Evolutionary conservation across 495 filamentous ascomycete species (phyloP).

Genomic region (Penicillium salamii): DNA sequence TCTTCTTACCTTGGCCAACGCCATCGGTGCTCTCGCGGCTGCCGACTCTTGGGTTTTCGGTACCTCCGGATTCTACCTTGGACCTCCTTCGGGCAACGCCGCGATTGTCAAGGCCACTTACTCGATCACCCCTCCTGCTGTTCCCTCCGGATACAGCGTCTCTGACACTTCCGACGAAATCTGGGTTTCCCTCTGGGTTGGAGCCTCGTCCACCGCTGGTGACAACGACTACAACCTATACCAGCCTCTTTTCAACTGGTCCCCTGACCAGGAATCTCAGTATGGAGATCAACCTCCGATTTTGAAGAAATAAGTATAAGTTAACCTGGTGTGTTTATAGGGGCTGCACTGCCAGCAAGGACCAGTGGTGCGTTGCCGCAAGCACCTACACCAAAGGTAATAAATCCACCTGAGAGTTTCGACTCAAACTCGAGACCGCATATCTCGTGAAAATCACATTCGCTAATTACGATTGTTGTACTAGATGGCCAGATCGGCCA

Average conservation of each 20-base stretch:
- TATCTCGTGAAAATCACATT: too few species aligned
- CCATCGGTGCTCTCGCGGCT: conserved; percentile 12
- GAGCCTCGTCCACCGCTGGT: conserved; percentile 5
- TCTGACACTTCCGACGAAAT: conserved; percentile 7
- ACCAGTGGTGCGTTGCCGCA: too few species aligned
- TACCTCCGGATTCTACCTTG: conserved; percentile 16
- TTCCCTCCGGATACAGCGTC: conserved; percentile 4
- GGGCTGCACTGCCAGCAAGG: too few species aligned
- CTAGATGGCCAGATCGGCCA: too few species aligned
- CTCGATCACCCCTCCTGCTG: conserved; percentile 15
- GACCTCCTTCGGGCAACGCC: conserved; percentile 9
- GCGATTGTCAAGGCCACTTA: conserved; percentile 21
- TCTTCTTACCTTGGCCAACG: conserved; percentile 6
- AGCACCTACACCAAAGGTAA: too few species aligned
- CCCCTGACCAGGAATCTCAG: conserved; percentile 18
- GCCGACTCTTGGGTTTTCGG: conserved; percentile 17
- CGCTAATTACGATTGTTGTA: too few species aligned
- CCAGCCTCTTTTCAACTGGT: conserved; percentile 23
- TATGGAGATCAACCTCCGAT: not conserved
- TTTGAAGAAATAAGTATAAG: too few species aligned
- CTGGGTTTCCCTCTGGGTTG: conserved; percentile 5
- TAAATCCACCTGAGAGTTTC: too few species aligned
- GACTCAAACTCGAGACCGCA: too few species aligned
- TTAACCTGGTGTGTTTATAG: too few species aligned
- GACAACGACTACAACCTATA: conserved; percentile 10